Evolutionary conservation across 2,329 filamentous ascomycete species (phyloP), one percentile per base, ranked within the genome.

Genomic region (Biscogniauxia mediterranea): DNA sequence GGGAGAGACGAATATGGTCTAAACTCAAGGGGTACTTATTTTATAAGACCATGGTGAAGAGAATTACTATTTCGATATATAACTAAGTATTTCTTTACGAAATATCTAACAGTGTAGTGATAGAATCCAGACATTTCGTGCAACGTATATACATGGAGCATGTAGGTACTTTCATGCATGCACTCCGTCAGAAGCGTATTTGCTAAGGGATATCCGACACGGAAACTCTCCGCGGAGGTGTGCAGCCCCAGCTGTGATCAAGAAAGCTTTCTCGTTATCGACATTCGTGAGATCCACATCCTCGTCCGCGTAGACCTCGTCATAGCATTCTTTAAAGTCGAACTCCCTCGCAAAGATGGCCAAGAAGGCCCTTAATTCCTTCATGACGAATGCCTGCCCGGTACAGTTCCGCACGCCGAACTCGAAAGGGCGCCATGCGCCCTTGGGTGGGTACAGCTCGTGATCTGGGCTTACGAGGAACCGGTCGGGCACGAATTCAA

Each of bases 401-500:
- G 86, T 80, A 66, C 85, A 88, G 56, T 81, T 82, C 13, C 85
- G 71, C 1, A 79, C 76, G 0, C 85, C 85, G 59, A 79, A 76
- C 65, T 83, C 82, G 69, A 88, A 88, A 0, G 81, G 77, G 8
- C 83, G 78, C 77, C 78, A 87, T 0, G 83, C 84, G 51, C 79
- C 78, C 55, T 80, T 78, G 54, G 70, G 63, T 38, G 73, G 72
- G 59, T 74, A 69, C 46, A 72, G 71, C 64, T 70, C 70, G 65
- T 79, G 67, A 17, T 67, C 74, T 0, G 71, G 71, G 9, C 66
- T 71, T 4, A 72, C 72, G 42, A 80, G 70, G 71, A 75, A 85
- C 6, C 82, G 78, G 52, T 83, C 81, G 0, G 78, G 82, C 3
- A 82, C 61, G 67, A 83, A 85, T 13, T 75, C 71, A n/a, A 75